Percentiles rank a stretch among this genome's conserved stretches.
These are phyloP conservation scores for Candida andamanensis DNA, from an alignment of 805 yeast genomes.

Conservation along the genomic window DNA sequence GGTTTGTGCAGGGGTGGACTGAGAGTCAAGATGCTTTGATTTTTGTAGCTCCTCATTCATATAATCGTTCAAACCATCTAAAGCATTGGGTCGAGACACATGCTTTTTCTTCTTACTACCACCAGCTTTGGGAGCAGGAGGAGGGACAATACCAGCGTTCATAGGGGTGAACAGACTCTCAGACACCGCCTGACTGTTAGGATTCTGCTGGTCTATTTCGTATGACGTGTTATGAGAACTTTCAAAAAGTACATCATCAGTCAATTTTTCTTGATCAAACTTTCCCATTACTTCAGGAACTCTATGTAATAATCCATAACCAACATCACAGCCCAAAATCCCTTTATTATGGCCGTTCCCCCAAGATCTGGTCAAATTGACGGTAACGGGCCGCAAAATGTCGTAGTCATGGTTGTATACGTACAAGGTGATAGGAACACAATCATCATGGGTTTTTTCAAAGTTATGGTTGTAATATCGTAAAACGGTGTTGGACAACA, in stretches of 20 bases:
- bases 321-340: slow-evolving; percentile 88
- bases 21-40: slow-evolving; percentile 31
- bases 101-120: slow-evolving; percentile 29
- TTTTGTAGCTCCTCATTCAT: slow-evolving; percentile 42
- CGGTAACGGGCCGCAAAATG: slow-evolving; percentile 78
- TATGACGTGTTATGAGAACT: slow-evolving; percentile 17
- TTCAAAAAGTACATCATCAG: slow-evolving; percentile 33
- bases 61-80: slow-evolving; percentile 29
- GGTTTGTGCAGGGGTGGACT: slow-evolving; percentile 1
- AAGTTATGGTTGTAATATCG: slow-evolving; percentile 48
- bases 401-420: slow-evolving; percentile 90
- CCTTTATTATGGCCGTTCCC: slow-evolving; percentile 64
- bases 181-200: slow-evolving; percentile 5
- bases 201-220: slow-evolving; percentile 7
- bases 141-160: slow-evolving; percentile 5
- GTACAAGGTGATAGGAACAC: slow-evolving; percentile 35
- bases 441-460: slow-evolving; percentile 27
- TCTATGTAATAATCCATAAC: slow-evolving; percentile 84
- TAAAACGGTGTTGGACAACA: slow-evolving; percentile 62
- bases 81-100: slow-evolving; percentile 16
- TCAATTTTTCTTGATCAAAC: slow-evolving; percentile 33
- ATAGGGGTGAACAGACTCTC: slow-evolving; percentile 4
- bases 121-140: slow-evolving; percentile 11
- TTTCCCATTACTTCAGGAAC: slow-evolving; percentile 65
- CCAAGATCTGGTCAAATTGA: slow-evolving; percentile 61